These are phyloP conservation scores for Uromyces viciae-fabae DNA, from an alignment of 1,284 basidiomycete species.

Conservation along the genomic window DNA sequence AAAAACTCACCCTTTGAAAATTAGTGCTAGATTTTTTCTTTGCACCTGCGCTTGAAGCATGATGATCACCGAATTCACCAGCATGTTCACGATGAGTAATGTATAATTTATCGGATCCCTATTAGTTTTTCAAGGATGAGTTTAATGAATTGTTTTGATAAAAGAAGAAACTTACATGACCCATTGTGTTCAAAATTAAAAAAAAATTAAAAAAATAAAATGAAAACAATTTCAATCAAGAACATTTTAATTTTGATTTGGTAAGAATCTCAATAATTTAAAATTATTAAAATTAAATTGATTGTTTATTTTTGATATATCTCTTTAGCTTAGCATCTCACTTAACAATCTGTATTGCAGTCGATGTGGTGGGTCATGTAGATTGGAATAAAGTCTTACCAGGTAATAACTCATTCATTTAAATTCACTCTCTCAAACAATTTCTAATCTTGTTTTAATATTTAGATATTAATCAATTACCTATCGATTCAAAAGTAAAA, in stretches of 20 bases:
- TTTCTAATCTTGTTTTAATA: not conserved
- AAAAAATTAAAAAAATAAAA: too few relatives aligned
- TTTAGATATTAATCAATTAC: conserved; percentile 26
- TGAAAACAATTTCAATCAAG: not conserved
- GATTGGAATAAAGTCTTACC: conserved; percentile 24
- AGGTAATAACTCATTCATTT: not conserved
- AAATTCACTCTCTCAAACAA: not conserved
- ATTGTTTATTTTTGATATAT: too few relatives aligned
- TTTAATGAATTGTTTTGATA: too few relatives aligned
- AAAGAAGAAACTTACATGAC: conserved; percentile 6
- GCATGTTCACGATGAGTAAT: conserved; percentile 79
- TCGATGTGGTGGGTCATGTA: conserved; percentile 21
- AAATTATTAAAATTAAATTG: too few relatives aligned
- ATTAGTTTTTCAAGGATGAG: too few relatives aligned
- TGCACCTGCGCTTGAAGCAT: conserved; percentile 39
- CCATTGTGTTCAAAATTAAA: not conserved
- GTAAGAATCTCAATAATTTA: too few relatives aligned
- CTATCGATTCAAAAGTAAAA: conserved; percentile 17
- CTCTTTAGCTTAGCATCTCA: too few relatives aligned
- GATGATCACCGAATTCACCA: conserved; percentile 61
- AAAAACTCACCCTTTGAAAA: conserved; percentile 33
- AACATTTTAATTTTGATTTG: not conserved
- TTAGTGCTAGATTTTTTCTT: conserved; percentile 33
- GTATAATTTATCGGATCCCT: conserved; percentile 61
- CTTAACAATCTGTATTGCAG: not conserved